Evolutionary conservation across 139 green algal genomes (phyloP).

Genomic region (Chlorella sp.): DNA sequence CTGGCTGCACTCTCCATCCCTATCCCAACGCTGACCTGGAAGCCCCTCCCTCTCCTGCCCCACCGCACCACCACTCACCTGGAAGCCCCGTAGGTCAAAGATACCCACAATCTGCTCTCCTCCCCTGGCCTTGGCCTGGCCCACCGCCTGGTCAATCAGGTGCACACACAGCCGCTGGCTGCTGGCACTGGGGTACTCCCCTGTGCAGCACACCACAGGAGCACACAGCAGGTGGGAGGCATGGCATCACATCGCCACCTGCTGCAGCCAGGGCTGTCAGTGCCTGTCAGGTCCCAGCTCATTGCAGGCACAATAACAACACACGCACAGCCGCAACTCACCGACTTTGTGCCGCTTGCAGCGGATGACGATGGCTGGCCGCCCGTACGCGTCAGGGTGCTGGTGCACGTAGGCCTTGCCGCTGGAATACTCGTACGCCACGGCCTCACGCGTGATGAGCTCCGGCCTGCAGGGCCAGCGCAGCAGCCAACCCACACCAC

Average conservation of each 20-base stretch:
- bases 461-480: conserved; percentile 58
- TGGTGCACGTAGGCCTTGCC: conserved; percentile 85
- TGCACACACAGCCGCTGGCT: conserved; percentile 66
- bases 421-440: conserved; percentile 58
- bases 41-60: background rate
- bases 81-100: conserved; percentile 88
- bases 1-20: too few species aligned
- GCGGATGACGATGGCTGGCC: conserved; percentile 79
- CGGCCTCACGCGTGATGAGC: conserved; percentile 28
- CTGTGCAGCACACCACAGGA: conserved; percentile 36
- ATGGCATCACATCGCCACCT: too few species aligned
- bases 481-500: too few species aligned
- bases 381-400: conserved; percentile 57
- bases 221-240: too few species aligned
- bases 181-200: conserved; percentile 49
- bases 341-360: conserved; percentile 35
- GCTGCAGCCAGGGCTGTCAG: background rate
- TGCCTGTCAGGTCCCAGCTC: background rate
- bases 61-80: background rate
- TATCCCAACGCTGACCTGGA: too few species aligned
- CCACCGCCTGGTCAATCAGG: conserved; percentile 65
- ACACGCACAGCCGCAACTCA: conserved; percentile 8
- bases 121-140: conserved; percentile 2
- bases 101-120: conserved; percentile 84
- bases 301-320: too few species aligned